Conservation (phyloP, 352 stramenopile species). For the Phytopythium chamaehyphon region DNA sequence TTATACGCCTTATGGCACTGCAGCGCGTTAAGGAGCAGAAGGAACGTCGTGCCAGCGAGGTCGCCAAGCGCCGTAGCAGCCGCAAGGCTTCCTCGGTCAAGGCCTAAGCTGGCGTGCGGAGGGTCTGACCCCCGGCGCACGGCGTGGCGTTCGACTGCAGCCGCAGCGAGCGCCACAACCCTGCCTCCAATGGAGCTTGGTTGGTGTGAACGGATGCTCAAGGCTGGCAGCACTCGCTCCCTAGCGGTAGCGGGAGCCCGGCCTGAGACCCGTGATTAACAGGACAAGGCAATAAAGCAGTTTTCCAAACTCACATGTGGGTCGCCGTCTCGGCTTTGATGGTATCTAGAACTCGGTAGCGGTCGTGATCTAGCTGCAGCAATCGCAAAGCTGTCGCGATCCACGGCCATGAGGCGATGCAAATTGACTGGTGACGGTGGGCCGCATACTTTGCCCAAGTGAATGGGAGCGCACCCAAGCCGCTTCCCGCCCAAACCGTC, state of each 20-base stretch:
- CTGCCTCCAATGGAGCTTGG: background rate
- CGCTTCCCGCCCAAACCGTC: too few species aligned
- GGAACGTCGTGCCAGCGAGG: slow-evolving; percentile 95
- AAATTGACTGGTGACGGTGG: too few species aligned
- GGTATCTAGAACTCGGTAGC: too few species aligned
- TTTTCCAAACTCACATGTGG: background rate
- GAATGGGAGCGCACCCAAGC: too few species aligned
- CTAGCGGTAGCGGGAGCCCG: background rate
- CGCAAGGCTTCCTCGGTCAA: slow-evolving; percentile 93
- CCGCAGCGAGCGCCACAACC: background rate
- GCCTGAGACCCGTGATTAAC: slow-evolving; percentile 4
- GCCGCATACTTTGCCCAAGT: too few species aligned
- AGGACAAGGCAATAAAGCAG: slow-evolving; percentile 10
- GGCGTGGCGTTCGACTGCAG: slow-evolving; percentile 6
- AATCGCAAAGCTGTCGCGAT: too few species aligned
- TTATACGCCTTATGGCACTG: slow-evolving; percentile 93
- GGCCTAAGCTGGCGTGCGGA: slow-evolving; percentile 56
- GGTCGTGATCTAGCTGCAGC: too few species aligned
- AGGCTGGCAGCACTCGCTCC: slow-evolving; percentile 1
- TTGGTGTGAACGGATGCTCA: background rate
- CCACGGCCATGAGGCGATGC: too few species aligned
- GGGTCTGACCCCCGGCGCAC: slow-evolving; percentile 10
- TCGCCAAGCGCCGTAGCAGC: slow-evolving; percentile 98
- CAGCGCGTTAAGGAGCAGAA: slow-evolving; percentile 98
- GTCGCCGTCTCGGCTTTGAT: background rate